These are phyloP conservation scores for Steccherinum ochraceum DNA, from an alignment of 768 basidiomycete genomes.

Conservation along the genomic window DNA sequence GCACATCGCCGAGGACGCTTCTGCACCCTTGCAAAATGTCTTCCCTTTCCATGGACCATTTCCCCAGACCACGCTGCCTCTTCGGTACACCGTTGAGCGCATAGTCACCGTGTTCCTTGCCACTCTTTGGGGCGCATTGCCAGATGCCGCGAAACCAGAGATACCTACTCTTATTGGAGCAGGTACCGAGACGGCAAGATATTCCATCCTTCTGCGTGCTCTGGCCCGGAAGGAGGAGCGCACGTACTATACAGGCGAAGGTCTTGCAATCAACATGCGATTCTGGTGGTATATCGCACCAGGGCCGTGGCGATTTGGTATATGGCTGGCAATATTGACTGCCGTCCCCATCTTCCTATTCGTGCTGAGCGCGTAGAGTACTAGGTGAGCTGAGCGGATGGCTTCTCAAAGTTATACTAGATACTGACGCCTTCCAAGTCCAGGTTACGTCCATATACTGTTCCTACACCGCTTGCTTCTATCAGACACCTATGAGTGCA, in stretches of 20 bases:
- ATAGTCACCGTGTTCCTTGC: constrained; percentile 10
- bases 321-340: no score
- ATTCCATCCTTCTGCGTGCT: constrained; percentile 49
- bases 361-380: no score
- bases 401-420: no score
- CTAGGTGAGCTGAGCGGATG: no score
- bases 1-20: constrained; percentile 4
- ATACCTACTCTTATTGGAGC: constrained; percentile 61
- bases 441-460: no score
- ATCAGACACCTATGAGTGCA: no score
- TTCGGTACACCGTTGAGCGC: constrained; percentile 6
- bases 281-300: constrained; percentile 19
- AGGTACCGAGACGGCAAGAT: constrained; percentile 60
- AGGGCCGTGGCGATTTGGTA: no score
- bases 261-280: constrained; percentile 15
- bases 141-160: constrained; percentile 22
- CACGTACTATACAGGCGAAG: constrained; percentile 12
- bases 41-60: neutral
- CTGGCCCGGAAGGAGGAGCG: constrained; percentile 29
- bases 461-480: no score
- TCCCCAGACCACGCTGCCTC: constrained; percentile 2
- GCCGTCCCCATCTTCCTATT: no score
- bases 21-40: constrained; percentile 1
- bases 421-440: no score
- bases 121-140: constrained; percentile 13